phyloP scores from a whole-genome alignment of 2,329 filamentous ascomycete species.

The Mollisia scopiformis region DNA sequence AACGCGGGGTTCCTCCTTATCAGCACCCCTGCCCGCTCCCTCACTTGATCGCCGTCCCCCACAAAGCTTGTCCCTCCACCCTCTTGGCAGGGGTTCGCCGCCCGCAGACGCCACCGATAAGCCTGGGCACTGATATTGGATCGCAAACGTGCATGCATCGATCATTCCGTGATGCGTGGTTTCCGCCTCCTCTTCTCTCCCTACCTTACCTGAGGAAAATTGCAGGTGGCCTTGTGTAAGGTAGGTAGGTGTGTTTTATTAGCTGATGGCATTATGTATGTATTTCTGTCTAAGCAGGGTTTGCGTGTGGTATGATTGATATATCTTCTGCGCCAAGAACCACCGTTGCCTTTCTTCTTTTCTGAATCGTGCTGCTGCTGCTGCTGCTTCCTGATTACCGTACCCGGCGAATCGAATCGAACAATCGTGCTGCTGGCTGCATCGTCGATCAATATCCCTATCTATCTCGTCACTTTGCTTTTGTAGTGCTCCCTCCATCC shows the following conservation, averaged over 20 bases:
- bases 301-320: neutral
- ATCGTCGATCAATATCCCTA: neutral
- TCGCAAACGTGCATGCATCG: neutral
- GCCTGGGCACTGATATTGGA: conserved; percentile 6
- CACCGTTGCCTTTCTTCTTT: neutral
- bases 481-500: too few relatives aligned
- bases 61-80: conserved; percentile 19
- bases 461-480: neutral
- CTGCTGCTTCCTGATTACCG: neutral
- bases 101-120: conserved; percentile 14
- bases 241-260: neutral
- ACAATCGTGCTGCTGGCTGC: neutral
- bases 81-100: conserved; percentile 25
- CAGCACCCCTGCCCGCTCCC: conserved; percentile 1
- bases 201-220: neutral
- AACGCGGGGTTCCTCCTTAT: conserved; percentile 9
- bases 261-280: neutral
- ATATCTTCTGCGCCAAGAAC: conserved; percentile 9
- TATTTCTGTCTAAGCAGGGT: neutral
- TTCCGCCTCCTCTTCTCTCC: neutral
- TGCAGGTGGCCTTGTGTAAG: too few relatives aligned
- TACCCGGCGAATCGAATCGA: too few relatives aligned
- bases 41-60: conserved; percentile 15
- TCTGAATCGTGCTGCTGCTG: neutral
- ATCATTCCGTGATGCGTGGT: neutral